Percentiles rank a stretch among this genome's conserved stretches.
Evolutionary conservation across 2,329 filamentous ascomycete genomes (phyloP).

Genomic region (Didymella lethalis): DNA sequence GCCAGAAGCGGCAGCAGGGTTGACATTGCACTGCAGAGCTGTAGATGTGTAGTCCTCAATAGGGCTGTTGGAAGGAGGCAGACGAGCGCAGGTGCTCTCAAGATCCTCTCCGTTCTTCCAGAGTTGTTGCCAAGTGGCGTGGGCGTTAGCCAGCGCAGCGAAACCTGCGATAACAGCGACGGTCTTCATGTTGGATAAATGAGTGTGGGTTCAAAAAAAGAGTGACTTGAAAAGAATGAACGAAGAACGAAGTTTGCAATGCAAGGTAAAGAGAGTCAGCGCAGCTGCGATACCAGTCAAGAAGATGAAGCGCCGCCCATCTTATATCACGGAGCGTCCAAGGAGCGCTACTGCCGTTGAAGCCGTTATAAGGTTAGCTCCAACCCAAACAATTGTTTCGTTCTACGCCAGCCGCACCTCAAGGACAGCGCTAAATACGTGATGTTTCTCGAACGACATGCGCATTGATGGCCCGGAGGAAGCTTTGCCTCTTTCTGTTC

Average conservation of each 20-base stretch:
- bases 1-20: constrained; percentile 35
- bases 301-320: constrained; percentile 17
- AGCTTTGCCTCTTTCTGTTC: constrained; percentile 22
- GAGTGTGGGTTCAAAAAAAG: constrained; percentile 24
- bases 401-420: constrained; percentile 34
- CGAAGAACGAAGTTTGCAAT: constrained; percentile 31
- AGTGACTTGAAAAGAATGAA: constrained; percentile 39
- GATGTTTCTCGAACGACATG: constrained; percentile 33
- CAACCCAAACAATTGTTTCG: constrained; percentile 36
- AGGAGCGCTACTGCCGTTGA: constrained; percentile 28
- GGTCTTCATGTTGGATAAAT: constrained; percentile 37
- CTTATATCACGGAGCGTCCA: constrained; percentile 32
- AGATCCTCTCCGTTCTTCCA: constrained; percentile 44
- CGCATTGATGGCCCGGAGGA: constrained; percentile 31
- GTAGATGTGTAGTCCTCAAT: constrained; percentile 42
- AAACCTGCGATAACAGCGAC: constrained; percentile 38
- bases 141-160: constrained; percentile 37
- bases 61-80: constrained; percentile 40
- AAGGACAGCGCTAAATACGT: constrained; percentile 27
- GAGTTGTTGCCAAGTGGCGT: constrained; percentile 43
- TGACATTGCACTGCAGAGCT: constrained; percentile 43
- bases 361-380: constrained; percentile 27
- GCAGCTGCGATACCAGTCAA: constrained; percentile 38
- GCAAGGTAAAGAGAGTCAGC: constrained; percentile 42
- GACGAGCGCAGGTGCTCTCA: constrained; percentile 40